Base-by-base conservation (phyloP, 257 asterid species). In the Ilex asprella region DNA sequence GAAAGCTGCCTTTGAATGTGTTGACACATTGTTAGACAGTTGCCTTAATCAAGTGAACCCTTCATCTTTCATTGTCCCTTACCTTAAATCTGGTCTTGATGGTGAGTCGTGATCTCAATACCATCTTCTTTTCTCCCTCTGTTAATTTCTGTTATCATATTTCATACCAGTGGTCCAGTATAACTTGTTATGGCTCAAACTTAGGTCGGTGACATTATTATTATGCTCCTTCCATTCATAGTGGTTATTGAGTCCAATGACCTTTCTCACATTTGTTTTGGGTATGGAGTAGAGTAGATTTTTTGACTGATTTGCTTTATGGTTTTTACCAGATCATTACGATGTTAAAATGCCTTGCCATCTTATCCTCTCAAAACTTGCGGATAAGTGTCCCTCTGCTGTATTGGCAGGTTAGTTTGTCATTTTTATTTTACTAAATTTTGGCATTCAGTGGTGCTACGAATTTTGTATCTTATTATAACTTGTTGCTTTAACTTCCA, bases 291-390 rank as follows among this genome's bases (percentile, higher is more conserved):
- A 35, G 41, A 35, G 41, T 46, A 46, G 16, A 21, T 12, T 12
- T 9, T 16, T 31, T 35, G 12, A 59, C 30, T 64, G 43, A 55
- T 65, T 50, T 30, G 15, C 13, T 64, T 71, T 30, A 35, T 67
- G 56, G 54, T 59, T 44, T 16, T 29, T 57, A 67, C 56, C 87
- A 93, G 99, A 93, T 81, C 99, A 93, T 78, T 93, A 93, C 72
- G 99, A 93, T 65, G 97, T 93, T 70, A 93, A 93, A 81, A 93
- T 89, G 99, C 97, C 99, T 60, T 93, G 99, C 61, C 99, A 93
- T 75, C 96, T 93, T 56, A 93, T 93, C 88, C 96, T 93, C 31
- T 89, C 99, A 52, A 89, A 89, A 80, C 85, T 93, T 72, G 92
- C 95, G 1, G 96, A 93, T 62, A 93, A 93, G 85, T 89, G 99